Evolutionary conservation across 1,284 basidiomycete genomes (phyloP), one percentile per base, ranked within the genome.

Genomic region (Omphalotus olearius): DNA sequence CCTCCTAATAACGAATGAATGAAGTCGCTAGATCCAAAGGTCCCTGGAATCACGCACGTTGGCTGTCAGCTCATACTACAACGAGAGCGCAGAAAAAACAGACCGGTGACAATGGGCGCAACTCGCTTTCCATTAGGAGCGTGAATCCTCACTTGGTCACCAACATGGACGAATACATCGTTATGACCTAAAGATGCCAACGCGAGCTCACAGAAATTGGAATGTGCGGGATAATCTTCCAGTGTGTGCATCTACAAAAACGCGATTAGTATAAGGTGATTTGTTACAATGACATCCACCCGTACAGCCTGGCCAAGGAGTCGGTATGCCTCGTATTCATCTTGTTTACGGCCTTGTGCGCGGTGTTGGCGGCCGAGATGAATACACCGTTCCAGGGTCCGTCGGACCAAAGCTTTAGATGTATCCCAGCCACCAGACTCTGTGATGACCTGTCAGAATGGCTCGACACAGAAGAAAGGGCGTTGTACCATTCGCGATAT

Each of bases 151-250:
- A 88, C 85, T 53, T 87, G 80, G 57, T 91, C 85, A 10, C 94
- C 94, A 33, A 97, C 90, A 62, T 98, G 93, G n/a, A 83, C 69
- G 70, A 97, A 98, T 2, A 97, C 86, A 43, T 93, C 70, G 1
- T 69, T 63, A 62, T 93, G 72, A 0, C 93, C 93, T 69, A 93
- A 75, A 6, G 78, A 76, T 44, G 87, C 79, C 11, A 96, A 79
- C 1, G 84, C 77, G 14, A 93, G 75, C 66, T 93, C 90, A 68
- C 88, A 92, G 64, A 88, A 93, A 69, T 93, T 93, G 40, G 88
- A 93, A 66, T 98, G 94, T 0, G 94, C 93, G 3, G 91, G 74
- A 64, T 92, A 92, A 64, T 93, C 90, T 66, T 93, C 90, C 1
- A 93, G 75, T 0, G 89, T 92, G 60, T 93, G 90, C 9, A 93